Evolutionary conservation across 176 grass and related monocot genomes (phyloP).

Genomic region (Poa annua): DNA sequence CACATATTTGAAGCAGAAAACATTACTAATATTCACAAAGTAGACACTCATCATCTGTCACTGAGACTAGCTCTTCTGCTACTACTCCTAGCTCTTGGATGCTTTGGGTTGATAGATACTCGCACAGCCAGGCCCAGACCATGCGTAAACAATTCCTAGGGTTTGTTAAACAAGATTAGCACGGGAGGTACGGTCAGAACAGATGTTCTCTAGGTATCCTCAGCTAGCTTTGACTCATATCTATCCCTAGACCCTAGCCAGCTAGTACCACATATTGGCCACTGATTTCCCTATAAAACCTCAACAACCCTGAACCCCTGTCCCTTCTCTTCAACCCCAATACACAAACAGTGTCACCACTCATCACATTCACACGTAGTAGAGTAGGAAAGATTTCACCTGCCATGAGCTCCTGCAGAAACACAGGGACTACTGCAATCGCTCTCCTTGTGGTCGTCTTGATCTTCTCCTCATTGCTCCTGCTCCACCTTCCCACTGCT

Average conservation of each 20-base stretch:
- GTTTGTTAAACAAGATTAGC: conserved; percentile 46
- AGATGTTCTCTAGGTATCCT: conserved; percentile 44
- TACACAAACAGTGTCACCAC: not conserved
- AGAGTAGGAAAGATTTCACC: not conserved
- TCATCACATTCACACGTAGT: not conserved
- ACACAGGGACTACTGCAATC: not conserved
- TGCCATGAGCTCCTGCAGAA: conserved; percentile 13
- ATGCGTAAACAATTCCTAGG: conserved; percentile 56
- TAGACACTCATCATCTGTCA: not conserved
- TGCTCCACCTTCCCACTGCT: conserved; percentile 9
- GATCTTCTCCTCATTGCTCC: conserved; percentile 40
- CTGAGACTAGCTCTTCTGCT: not conserved
- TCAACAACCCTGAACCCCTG: not conserved
- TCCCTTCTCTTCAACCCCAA: conserved; percentile 14
- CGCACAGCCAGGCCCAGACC: conserved; percentile 32
- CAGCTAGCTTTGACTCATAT: conserved; percentile 49
- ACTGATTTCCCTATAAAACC: conserved; percentile 40
- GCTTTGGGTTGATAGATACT: conserved; percentile 40
- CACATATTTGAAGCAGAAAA: not conserved
- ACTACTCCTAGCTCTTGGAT: conserved; percentile 37
- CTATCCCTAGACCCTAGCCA: conserved; percentile 16
- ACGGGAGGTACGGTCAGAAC: conserved; percentile 37
- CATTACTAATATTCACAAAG: no score
- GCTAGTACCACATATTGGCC: not conserved
- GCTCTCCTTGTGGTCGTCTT: not conserved